These are phyloP conservation scores for Cystobasidium ongulense DNA, from an alignment of 768 basidiomycete genomes.

Conservation along the genomic window DNA sequence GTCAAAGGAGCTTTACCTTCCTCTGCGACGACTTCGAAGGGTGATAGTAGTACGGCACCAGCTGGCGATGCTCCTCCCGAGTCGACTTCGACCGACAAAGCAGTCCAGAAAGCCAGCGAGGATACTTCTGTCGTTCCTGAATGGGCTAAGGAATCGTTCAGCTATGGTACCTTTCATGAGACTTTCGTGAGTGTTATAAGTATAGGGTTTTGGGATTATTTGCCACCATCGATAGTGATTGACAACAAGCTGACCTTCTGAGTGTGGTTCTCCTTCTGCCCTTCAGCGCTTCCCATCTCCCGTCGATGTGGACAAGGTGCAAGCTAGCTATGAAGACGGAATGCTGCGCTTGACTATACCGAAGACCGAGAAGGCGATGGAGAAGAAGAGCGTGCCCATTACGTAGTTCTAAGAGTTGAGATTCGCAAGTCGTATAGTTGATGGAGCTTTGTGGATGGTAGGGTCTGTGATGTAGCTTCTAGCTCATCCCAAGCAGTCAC, in stretches of 20 bases:
- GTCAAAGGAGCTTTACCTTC: background rate
- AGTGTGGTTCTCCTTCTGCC: background rate
- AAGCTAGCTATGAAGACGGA: slow-evolving; percentile 18
- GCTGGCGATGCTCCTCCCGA: background rate
- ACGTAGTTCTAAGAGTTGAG: background rate
- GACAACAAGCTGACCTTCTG: no score
- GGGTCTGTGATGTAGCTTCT: no score
- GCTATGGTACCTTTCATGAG: slow-evolving; percentile 3
- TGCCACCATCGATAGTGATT: no score
- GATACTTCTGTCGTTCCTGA: background rate
- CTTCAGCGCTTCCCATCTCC: slow-evolving; percentile 5
- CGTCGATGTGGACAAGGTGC: slow-evolving; percentile 19
- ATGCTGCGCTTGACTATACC: slow-evolving; percentile 17
- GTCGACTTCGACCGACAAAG: background rate
- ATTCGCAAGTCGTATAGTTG: background rate
- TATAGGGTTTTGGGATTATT: background rate
- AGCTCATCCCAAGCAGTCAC: no score
- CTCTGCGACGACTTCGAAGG: background rate
- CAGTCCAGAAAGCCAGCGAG: background rate
- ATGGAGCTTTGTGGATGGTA: background rate
- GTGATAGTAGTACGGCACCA: background rate
- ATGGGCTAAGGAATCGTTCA: background rate
- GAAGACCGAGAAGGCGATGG: background rate
- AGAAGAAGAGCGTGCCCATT: background rate
- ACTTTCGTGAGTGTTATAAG: slow-evolving; percentile 14